A percentile compares a stretch with the other conserved stretches of the same genome.
Conservation (phyloP, 208 protist genomes). For the Acanthamoeba triangularis region DNA sequence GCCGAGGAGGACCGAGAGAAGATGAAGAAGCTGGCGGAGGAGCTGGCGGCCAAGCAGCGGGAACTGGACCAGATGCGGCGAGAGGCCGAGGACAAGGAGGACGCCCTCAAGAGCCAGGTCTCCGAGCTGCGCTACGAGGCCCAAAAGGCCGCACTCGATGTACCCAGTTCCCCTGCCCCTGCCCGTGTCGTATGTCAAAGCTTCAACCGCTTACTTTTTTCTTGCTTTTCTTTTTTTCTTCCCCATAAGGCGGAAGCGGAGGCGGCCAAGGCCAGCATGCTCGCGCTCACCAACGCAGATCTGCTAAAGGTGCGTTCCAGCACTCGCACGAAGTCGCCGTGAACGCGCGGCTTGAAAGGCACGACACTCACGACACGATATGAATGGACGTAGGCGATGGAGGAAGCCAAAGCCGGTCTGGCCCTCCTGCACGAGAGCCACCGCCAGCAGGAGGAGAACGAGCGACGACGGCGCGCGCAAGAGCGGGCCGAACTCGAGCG, state of each 20-base stretch:
- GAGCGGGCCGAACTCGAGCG: neutral
- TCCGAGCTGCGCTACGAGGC: constrained; percentile 15
- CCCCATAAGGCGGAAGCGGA: neutral
- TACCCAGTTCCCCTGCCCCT: neutral
- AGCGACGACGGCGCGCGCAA: neutral
- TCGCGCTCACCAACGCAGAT: neutral
- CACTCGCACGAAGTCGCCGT: neutral
- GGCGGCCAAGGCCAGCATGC: constrained; percentile 34
- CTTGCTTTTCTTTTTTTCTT: neutral
- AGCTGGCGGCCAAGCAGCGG: constrained; percentile 8
- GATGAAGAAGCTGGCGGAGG: neutral
- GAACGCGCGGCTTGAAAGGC: no score
- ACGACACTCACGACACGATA: neutral
- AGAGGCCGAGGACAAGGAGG: neutral
- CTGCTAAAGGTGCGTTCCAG: neutral
- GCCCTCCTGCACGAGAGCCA: neutral
- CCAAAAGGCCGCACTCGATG: constrained; percentile 39
- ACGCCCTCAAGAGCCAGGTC: neutral
- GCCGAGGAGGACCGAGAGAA: constrained; percentile 15
- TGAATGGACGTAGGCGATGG: neutral
- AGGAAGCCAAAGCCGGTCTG: neutral
- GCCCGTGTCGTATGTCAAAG: neutral
- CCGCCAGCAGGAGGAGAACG: neutral
- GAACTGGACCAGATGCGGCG: constrained; percentile 40
- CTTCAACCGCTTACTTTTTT: neutral